Conservation (phyloP, 495 filamentous ascomycete genomes). For the Echria macrotheca region DNA sequence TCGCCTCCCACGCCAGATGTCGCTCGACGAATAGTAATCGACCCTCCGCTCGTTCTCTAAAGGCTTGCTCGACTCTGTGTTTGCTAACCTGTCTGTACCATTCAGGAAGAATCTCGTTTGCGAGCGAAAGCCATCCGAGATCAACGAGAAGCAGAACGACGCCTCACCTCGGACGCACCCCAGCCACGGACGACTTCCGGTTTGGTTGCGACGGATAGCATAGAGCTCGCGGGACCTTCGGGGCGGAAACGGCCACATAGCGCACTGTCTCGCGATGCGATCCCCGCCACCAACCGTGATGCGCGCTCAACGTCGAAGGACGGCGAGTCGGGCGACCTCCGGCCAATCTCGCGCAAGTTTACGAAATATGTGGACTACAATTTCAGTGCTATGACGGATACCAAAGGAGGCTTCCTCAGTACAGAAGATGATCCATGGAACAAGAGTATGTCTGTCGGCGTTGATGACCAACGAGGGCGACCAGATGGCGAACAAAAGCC, state of each 20-base stretch:
- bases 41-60: neutral
- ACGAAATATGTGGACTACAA: conserved; percentile 94
- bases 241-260: conserved; percentile 49
- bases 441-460: conserved; percentile 58
- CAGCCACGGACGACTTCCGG: conserved; percentile 33
- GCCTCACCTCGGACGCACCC: conserved; percentile 24
- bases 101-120: conserved; percentile 81
- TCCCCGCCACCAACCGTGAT: conserved; percentile 63
- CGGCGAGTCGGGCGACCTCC: conserved; percentile 53
- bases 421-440: conserved; percentile 87
- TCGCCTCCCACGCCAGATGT: conserved; percentile 69
- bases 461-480: conserved; percentile 14
- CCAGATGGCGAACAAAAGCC: conserved; percentile 61
- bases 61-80: no score
- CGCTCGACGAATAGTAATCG: conserved; percentile 60
- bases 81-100: neutral
- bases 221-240: conserved; percentile 32
- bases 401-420: conserved; percentile 88
- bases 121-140: conserved; percentile 85
- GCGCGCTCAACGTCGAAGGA: conserved; percentile 36
- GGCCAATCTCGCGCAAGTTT: conserved; percentile 55
- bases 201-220: conserved; percentile 34
- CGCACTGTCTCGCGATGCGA: conserved; percentile 54
- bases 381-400: conserved; percentile 95
- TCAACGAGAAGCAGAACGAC: conserved; percentile 54